Evolutionary conservation across 2,329 filamentous ascomycete genomes (phyloP), one percentile per base, ranked within the genome.

Genomic region (Dactylellina cionopaga): DNA sequence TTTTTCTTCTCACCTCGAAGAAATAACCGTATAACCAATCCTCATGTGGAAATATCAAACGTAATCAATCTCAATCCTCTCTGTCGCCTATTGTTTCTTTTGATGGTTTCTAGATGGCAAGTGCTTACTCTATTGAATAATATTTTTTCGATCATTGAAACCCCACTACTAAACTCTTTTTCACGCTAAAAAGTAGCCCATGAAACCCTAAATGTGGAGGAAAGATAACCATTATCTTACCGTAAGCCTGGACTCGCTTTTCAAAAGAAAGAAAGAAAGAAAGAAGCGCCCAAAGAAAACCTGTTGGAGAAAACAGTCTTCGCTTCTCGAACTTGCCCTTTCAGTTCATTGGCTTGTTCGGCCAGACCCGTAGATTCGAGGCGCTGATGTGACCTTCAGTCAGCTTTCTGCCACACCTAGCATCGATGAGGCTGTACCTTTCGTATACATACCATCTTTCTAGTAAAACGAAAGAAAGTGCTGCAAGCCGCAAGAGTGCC

Each of bases 1-100:
- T 37, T 49, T 37, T 33, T 44, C 22, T 13, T 37, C 29, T 7
- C 13, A 24, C 19, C 6, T 2, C 9, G 47, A 19, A 33, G 49
- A 22, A 24, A 39, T 39, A 25, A 24, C 15, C 9, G 22, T 33
- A 27, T 24, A 37, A 15, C 49, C 49, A 29, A 29, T 35, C 9
- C 22, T 46, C 31, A 54, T 19, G 33, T 39, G n/a, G 33, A 55
- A 41, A n/a, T 41, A 55, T 33, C 25, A 54, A 22, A 49, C 15
- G 13, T 35, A 66, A 66, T 66, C 39, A 66, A 58, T 63, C 59
- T 46, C 62, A 51, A 51, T 37, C 47, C 6, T 17, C 10, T 5
- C 47, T 17, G 59, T 56, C 51, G 62, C 41, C 43, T 66, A 33
- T 24, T 64, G 59, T 44, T 64, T 64, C 47, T 63, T 33, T 27